Evolutionary conservation across 208 protist genomes (phyloP), one percentile per base, ranked within the genome.

Genomic region (Acanthamoeba healyi): DNA sequence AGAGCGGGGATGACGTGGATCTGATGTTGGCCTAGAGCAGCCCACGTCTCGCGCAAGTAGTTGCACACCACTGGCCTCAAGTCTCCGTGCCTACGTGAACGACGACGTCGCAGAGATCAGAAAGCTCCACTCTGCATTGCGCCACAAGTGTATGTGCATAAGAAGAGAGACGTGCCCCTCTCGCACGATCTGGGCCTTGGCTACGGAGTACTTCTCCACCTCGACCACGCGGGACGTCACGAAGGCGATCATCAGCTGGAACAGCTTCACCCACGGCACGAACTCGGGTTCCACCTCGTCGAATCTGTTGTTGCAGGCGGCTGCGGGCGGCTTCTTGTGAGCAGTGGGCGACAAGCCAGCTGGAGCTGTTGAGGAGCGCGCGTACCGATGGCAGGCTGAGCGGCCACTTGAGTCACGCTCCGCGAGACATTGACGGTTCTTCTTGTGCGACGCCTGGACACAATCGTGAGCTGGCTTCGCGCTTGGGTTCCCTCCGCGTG

Each of bases 181-280:
- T 32, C n/a, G 40, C 32, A 51, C 84, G 92, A 90, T 51, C 42
- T 65, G 58, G 49, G 67, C 84, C 32, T 95, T 95, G 0, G 92
- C 44, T 14, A 84, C 79, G 17, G 51, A 79, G 61, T 94, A 95
- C 24, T 94, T 91, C 44, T 95, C 94, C 0, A 95, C 19, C 0
- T 36, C 94, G 15, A 95, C 54, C 24, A 56, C 82, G 32, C 91
- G 92, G 0, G 93, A 67, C 34, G 92, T 94, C 34, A 94, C 34
- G 79, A 88, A 95, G 22, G 94, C 92, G 10, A 63, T 94, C 40
- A 94, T 89, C 5, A 95, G 32, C 19, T 86, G 77, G 9, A 95
- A 94, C 74, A 94, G 93, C 3, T 34, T 89, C 34, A 91, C 74
- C 92, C 92, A 95, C 14, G 86, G n/a, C 51, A 38, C 24, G 0